Base-by-base conservation (phyloP, 2,329 filamentous ascomycete species). In the Proliferodiscus dingleyae region DNA sequence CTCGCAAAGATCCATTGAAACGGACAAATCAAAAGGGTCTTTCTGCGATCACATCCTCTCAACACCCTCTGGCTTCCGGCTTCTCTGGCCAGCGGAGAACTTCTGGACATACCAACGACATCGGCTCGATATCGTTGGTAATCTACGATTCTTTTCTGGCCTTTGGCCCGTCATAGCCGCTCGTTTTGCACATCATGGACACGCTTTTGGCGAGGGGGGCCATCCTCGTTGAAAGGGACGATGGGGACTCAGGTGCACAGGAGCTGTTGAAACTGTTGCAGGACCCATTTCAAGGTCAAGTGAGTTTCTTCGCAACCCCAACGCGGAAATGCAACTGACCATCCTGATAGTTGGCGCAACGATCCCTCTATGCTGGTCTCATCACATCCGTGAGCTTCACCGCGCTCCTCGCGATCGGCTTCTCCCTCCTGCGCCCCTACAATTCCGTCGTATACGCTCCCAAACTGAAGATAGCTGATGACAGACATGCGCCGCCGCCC, bases 391-490 rank as follows among this genome's bases (percentile, higher is more conserved):
- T 96, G 36, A 85, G 80, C 45, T 72, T 93, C 61, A 88, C 89
- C 7, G 61, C 77, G 52, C 73, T 82, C 56, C 83, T 95, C 57
- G 83, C 88, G 51, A 64, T 95, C 47, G 69, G 82, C 54, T 98
- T 97, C 74, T 95, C 89, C 52, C 72, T 96, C 58, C 74, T 97
- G 45, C 87, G 93, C 50, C 93, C 93, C 4, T 89, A 90, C 67
- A 91, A 97, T 66, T 85, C 84, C 45, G 79, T 91, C 57, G 88
- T 98, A 38, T 98, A 98, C 68, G 90, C 93, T 3, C 93, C 93
- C 32, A 91, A 94, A 64, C 74, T 94, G 39, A 95, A 95, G 65
- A 85, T 96, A 72, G 86, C 89, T 63, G 91, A 97, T 65, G 82
- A 89, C 56, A 89, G 85, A 66, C 89, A 95, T 70, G 80, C 87